A percentile compares a stretch with the other conserved stretches of the same genome.
Evolutionary conservation across 2,329 filamentous ascomycete species (phyloP).

Genomic region (Botrytis squamosa): DNA sequence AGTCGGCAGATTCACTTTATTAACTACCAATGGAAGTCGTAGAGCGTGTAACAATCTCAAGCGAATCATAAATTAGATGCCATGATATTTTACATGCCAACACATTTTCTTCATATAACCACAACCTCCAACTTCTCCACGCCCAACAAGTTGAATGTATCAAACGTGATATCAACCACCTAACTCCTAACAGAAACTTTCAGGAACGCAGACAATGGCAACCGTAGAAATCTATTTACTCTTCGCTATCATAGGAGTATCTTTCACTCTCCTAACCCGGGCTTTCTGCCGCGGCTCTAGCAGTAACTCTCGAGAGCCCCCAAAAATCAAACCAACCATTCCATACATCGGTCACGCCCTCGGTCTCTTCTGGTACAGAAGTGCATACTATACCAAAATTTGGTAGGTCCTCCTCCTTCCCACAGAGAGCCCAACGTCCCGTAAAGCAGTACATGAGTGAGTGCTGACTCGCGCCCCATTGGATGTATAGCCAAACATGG

Average conservation of each 20-base stretch:
- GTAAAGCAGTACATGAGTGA: not conserved
- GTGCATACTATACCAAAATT: conserved; percentile 3
- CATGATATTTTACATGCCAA: not conserved
- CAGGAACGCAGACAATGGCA: not conserved
- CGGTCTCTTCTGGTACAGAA: conserved; percentile 8
- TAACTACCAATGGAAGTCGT: not conserved
- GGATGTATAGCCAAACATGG: not conserved
- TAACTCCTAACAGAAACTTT: not conserved
- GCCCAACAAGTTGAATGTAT: not conserved
- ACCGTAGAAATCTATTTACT: not conserved
- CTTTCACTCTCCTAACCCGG: not conserved
- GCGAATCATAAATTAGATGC: not conserved
- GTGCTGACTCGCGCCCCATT: not conserved
- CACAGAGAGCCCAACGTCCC: not conserved
- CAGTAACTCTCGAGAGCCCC: not conserved
- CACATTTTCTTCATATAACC: not conserved
- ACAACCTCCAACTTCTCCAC: not conserved
- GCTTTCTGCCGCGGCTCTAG: not conserved
- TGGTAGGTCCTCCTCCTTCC: not conserved
- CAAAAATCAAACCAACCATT: not conserved
- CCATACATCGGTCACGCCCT: conserved; percentile 14
- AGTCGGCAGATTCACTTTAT: not conserved
- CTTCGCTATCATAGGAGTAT: not conserved
- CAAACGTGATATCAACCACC: not conserved
- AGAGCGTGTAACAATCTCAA: not conserved